Base-by-base conservation (phyloP, 169 alveolate species). In the Cryptosporidium bovis region DNA sequence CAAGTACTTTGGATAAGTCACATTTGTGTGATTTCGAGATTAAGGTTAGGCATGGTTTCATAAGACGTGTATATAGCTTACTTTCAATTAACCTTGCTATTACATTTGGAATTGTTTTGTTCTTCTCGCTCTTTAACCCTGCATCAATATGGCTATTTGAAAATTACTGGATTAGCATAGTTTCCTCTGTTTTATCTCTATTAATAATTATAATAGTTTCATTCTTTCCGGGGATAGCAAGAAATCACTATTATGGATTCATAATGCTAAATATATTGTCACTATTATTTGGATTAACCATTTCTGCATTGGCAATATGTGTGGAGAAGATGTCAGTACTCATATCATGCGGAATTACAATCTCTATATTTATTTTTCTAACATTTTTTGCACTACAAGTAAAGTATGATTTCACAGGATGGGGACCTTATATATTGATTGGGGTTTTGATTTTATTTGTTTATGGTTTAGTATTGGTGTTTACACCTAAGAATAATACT, bases 391-490 rank as follows among this genome's bases (percentile, higher is more conserved):
- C 96, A 20, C 69, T 89, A 53, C 96, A 94, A 69, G 92, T 94
- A 13, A 92, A 93, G 82, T 83, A 82, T 87, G 96, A 94, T 66
- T 94, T 94, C 83, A 94, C 96, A 12, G 95, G 96, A 40, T 67
- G 90, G 93, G 83, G 90, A 20, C 92, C 91, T 7, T 91, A 65
- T 60, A 48, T 89, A 24, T 66, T 89, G 65, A 83, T 91, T 71
- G 92, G 92, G 24, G 55, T 82, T 12, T 51, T 91, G 60, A 82
- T 91, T 40, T 8, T 91, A 65, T 27, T 83, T 6, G 69, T 84
- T 53, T 51, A 90, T 33, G 90, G 94, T 10, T 64, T 91, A 44
- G 62, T 82, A 6, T 82, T 82, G n/a, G 82, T 91, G 10, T 90
- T 91, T 55, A 56, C 89, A 27, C 83, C 90, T 27, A 60, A 65